A percentile compares a stretch with the other conserved stretches of the same genome.
phyloP scores from a whole-genome alignment of 768 basidiomycete species.

The Saitozyma podzolica region DNA sequence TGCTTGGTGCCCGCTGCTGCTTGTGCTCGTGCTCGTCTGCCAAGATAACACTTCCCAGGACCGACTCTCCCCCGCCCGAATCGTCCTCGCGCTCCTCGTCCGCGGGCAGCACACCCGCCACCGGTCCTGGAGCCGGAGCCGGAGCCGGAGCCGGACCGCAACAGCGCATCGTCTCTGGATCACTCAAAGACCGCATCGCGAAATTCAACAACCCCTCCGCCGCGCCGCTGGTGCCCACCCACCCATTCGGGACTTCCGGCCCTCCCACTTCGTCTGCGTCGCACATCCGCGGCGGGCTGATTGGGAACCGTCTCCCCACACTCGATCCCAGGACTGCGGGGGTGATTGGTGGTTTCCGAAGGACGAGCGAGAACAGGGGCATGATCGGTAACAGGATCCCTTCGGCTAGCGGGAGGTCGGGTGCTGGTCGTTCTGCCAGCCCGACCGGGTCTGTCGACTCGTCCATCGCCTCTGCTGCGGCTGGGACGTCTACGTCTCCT shows the following conservation, averaged over 20 bases:
- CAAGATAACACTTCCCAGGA: too few species aligned
- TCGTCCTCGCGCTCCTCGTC: slow-evolving; percentile 23
- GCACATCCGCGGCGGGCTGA: slow-evolving; percentile 23
- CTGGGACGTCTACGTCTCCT: slow-evolving; percentile 22
- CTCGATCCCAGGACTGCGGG: slow-evolving; percentile 44
- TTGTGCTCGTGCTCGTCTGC: too few species aligned
- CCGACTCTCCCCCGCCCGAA: too few species aligned
- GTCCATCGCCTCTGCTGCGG: slow-evolving; percentile 12
- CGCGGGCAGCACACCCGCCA: slow-evolving; percentile 22
- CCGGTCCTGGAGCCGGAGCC: slow-evolving; percentile 11
- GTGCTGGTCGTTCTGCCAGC: slow-evolving; percentile 26
- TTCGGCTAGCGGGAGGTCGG: slow-evolving; percentile 3
- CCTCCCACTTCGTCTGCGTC: slow-evolving; percentile 6
- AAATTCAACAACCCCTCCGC: slow-evolving; percentile 46
- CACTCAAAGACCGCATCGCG: slow-evolving; percentile 48
- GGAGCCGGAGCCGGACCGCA: slow-evolving; percentile 7
- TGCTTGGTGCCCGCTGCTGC: too few species aligned
- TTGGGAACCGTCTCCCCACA: slow-evolving; percentile 41
- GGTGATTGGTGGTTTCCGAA: slow-evolving; percentile 10
- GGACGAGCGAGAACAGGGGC: slow-evolving; percentile 33
- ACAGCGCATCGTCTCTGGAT: slow-evolving; percentile 37
- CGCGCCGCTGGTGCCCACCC: slow-evolving; percentile 38
- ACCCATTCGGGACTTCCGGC: slow-evolving; percentile 31
- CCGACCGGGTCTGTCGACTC: slow-evolving; percentile 39
- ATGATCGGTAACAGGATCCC: slow-evolving; percentile 43